Conservation (phyloP, 331 rosid species). For the Rosa hybrid region DNA sequence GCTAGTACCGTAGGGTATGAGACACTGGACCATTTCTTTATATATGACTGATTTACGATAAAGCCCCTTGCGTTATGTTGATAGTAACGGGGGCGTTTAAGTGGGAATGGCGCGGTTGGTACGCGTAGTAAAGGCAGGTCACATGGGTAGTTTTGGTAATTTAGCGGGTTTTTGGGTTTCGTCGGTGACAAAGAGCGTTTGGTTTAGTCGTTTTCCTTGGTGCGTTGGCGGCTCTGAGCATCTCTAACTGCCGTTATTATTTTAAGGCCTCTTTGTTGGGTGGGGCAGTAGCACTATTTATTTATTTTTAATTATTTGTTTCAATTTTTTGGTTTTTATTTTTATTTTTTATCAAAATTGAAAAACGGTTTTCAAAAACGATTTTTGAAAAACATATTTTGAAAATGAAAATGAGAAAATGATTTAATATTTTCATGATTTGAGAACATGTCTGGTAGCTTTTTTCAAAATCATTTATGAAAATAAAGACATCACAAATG, state of each 20-base stretch:
- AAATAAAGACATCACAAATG: no score
- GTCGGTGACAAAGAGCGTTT: neutral
- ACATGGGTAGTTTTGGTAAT: conserved; percentile 6
- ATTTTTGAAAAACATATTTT: no score
- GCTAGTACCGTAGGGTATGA: neutral
- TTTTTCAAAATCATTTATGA: no score
- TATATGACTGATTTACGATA: neutral
- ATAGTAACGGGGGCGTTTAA: neutral
- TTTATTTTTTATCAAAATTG: neutral
- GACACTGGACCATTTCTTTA: neutral
- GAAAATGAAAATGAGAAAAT: no score
- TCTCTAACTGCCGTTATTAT: neutral
- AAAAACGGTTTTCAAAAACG: no score
- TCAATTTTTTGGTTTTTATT: neutral
- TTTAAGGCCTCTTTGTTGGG: neutral
- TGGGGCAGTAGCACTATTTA: neutral
- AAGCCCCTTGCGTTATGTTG: neutral
- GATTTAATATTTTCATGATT: no score
- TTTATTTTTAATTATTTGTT: neutral
- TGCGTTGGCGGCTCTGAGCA: neutral
- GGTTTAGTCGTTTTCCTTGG: neutral
- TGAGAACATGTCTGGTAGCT: no score
- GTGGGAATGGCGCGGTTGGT: conserved; percentile 19
- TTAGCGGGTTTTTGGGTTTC: neutral
- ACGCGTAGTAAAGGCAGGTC: neutral